Conservation (phyloP, 345 rosid species). For the Cochlearia excelsa region DNA sequence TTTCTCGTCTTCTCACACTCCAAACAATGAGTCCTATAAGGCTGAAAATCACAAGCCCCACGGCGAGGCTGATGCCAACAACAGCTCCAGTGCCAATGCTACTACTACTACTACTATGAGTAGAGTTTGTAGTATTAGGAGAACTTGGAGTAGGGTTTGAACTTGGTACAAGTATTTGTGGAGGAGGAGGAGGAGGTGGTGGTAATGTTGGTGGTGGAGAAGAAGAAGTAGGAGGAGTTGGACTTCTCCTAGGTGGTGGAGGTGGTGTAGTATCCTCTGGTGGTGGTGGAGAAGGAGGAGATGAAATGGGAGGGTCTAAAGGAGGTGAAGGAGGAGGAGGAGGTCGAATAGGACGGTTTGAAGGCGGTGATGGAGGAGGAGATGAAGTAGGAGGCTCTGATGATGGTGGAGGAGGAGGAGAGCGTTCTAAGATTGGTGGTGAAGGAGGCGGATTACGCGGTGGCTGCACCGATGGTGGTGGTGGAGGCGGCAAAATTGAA, state of each 20-base stretch:
- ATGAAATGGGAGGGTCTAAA: conserved; percentile 6
- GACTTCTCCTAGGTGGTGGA: conserved; percentile 18
- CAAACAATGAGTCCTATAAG: conserved; percentile 52
- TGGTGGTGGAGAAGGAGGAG: conserved; percentile 32
- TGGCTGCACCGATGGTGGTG: conserved; percentile 17
- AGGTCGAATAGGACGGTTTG: conserved; percentile 24
- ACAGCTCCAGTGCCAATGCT: conserved; percentile 52
- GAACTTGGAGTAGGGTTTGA: conserved; percentile 37
- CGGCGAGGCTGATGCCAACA: conserved; percentile 52
- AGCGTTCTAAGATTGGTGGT: conserved; percentile 26
- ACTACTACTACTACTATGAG: conserved; percentile 6
- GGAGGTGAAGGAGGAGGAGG: conserved; percentile 29
- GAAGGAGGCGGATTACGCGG: conserved; percentile 27
- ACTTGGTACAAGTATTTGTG: conserved; percentile 35
- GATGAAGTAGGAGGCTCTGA: conserved; percentile 18
- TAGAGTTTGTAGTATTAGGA: conserved; percentile 19
- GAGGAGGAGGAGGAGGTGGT: conserved; percentile 48
- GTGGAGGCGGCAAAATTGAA: conserved; percentile 13
- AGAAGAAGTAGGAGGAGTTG: conserved; percentile 27
- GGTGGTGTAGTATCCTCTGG: conserved; percentile 15
- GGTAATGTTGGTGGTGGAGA: conserved; percentile 40
- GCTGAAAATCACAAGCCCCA: conserved; percentile 53
- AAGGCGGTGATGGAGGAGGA: conserved; percentile 28
- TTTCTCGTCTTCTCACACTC: conserved; percentile 61
- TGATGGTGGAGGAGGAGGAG: conserved; percentile 30